These are phyloP conservation scores for Colletotrichum neosansevieriae DNA, from an alignment of 2,329 filamentous ascomycete genomes.

Conservation along the genomic window DNA sequence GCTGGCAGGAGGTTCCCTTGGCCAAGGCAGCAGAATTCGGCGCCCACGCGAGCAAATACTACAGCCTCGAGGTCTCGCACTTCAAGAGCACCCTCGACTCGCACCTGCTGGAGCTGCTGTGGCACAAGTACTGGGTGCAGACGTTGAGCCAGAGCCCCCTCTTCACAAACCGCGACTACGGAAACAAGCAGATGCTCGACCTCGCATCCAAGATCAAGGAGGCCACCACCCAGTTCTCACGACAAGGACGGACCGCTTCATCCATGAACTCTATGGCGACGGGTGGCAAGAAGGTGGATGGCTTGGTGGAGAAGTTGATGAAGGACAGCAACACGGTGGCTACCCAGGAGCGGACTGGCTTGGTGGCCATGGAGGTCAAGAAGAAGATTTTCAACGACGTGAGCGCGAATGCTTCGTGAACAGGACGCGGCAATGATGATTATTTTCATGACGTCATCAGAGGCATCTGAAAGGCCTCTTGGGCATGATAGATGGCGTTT, in stretches of 20 bases:
- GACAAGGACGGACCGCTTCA: constrained; percentile 46
- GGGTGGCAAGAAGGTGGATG: constrained; percentile 53
- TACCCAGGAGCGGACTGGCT: constrained; percentile 71
- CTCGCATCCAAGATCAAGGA: constrained; percentile 85
- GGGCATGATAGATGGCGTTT: constrained; percentile 39
- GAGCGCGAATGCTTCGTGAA: constrained; percentile 41
- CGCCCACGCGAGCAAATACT: constrained; percentile 91
- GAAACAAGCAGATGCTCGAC: constrained; percentile 91
- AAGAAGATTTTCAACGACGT: constrained; percentile 69
- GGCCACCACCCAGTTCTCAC: constrained; percentile 59
- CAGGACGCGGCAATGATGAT: neutral
- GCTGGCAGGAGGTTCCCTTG: constrained; percentile 85
- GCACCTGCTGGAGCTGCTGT: constrained; percentile 86
- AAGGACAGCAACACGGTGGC: constrained; percentile 71
- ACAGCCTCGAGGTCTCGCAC: constrained; percentile 89
- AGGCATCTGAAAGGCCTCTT: constrained; percentile 5
- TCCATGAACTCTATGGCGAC: constrained; percentile 43
- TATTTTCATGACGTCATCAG: constrained; percentile 25
- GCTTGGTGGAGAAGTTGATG: constrained; percentile 70
- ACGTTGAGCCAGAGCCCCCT: constrained; percentile 92
- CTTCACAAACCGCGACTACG: constrained; percentile 92
- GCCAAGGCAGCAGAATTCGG: constrained; percentile 96
- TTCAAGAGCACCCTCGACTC: constrained; percentile 94
- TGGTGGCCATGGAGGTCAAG: constrained; percentile 74
- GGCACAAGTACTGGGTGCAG: constrained; percentile 99